Base-by-base conservation (phyloP, 345 rosid species). In the Brassica juncea region DNA sequence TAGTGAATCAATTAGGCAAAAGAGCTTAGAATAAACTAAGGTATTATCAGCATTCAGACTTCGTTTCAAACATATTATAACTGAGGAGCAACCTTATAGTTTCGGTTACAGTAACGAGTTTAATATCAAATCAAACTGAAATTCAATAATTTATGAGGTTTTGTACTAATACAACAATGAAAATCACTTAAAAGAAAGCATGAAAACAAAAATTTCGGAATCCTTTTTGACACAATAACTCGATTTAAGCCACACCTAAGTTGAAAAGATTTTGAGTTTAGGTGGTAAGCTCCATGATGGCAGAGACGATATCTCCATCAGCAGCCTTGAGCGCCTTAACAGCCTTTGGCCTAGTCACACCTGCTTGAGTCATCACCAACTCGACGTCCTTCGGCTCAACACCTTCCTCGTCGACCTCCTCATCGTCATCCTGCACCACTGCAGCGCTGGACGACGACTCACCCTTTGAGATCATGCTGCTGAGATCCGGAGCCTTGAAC, bases 291-390 rank as follows among this genome's bases (percentile, higher is more conserved):
- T 93, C 98, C 97, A 93, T 90, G 57, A 93, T 93, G 66, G 98
- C 97, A 63, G 90, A 61, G 68, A 93, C 98, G 15, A 93, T 93
- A 83, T 93, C 98, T 0, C 98, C 98, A 57, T 87, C 80, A 0
- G 90, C 85, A 74, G 89, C 86, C 86, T 89, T 93, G 80, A 93
- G 92, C n/a, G 98, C 85, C 76, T 84, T 89, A 12, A 93, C 97
- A 0, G 98, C 98, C 67, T 80, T 93, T 27, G 89, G 71, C 84
- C 89, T 88, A 2, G 91, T 73, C 54, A 93, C 98, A 74, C 95
- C 97, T 2, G 98, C 98, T 84, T 93, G 98, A 10, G 98, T 93
- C 97, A 93, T 91, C 70, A 93, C 98, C 87, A 93, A 81, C 60
- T 93, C 98, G 61, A 93, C 89, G 79, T 93, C 98, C 85, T 89